Conservation (phyloP, 2,329 filamentous ascomycete species). For the Phyllosticta citriasiana region DNA sequence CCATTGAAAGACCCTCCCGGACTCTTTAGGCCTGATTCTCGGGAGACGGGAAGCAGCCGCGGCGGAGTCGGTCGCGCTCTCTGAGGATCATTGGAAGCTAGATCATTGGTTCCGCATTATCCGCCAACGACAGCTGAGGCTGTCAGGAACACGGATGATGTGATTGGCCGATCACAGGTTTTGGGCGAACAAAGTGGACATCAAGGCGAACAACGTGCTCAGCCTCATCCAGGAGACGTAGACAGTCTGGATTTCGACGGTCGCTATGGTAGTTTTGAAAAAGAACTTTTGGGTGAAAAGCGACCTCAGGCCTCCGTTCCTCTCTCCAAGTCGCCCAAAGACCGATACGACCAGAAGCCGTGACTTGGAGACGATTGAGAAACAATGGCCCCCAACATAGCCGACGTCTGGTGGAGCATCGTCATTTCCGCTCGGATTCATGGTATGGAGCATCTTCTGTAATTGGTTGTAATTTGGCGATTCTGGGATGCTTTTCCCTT, state of each 20-base stretch:
- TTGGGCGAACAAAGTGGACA: neutral
- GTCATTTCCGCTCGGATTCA: neutral
- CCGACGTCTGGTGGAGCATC: too few relatives aligned
- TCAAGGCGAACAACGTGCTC: neutral
- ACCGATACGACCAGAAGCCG: too few relatives aligned
- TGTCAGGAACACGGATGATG: neutral
- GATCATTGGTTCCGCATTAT: neutral
- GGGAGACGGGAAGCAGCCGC: neutral
- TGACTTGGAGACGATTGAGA: too few relatives aligned
- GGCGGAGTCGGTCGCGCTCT: neutral
- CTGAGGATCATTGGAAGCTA: neutral
- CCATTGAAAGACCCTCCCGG: neutral
- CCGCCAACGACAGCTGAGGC: neutral
- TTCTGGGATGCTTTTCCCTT: neutral
- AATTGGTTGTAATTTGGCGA: neutral
- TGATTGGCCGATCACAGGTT: neutral
- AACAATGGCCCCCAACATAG: too few relatives aligned
- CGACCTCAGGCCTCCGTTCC: too few relatives aligned
- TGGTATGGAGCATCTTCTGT: neutral
- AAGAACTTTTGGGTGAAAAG: too few relatives aligned
- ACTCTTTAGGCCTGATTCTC: neutral
- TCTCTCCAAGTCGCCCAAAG: too few relatives aligned
- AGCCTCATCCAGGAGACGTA: neutral
- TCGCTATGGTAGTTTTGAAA: neutral
- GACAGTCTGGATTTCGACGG: neutral